Percentiles rank a stretch among this genome's conserved stretches.
phyloP scores from a whole-genome alignment of 2,329 filamentous ascomycete genomes.

The Pezicula rhizophila region DNA sequence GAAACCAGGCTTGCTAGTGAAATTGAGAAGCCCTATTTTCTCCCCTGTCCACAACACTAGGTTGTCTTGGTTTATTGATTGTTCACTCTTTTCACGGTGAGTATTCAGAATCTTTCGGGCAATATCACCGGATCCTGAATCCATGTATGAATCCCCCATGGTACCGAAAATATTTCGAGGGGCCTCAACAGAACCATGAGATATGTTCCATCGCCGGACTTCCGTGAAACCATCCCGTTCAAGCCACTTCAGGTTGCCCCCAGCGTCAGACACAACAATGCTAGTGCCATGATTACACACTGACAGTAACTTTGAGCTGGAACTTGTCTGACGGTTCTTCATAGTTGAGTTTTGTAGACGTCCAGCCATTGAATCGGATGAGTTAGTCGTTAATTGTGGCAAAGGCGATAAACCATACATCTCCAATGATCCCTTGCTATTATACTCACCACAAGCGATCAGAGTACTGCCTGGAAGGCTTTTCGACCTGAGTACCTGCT shows the following conservation, averaged over 20 bases:
- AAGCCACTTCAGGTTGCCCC: conserved; percentile 83
- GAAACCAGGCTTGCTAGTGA: conserved; percentile 47
- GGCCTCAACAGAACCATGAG: conserved; percentile 43
- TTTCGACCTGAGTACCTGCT: conserved; percentile 49
- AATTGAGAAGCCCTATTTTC: conserved; percentile 66
- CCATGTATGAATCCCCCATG: conserved; percentile 30
- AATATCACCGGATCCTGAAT: conserved; percentile 58
- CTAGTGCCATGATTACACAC: conserved; percentile 76
- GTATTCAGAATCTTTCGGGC: conserved; percentile 67
- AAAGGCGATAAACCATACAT: conserved; percentile 61
- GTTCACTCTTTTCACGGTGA: conserved; percentile 30
- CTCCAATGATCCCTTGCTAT: conserved; percentile 83
- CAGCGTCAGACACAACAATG: conserved; percentile 77
- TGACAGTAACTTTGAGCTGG: conserved; percentile 73
- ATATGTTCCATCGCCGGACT: conserved; percentile 47
- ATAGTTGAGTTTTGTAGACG: conserved; percentile 44
- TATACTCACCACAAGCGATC: conserved; percentile 83
- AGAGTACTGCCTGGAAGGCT: conserved; percentile 55
- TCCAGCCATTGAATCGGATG: conserved; percentile 25
- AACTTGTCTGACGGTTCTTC: conserved; percentile 79
- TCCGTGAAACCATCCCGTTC: conserved; percentile 73
- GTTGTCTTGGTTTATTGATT: conserved; percentile 52
- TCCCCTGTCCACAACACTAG: conserved; percentile 86
- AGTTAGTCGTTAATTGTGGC: conserved; percentile 17
- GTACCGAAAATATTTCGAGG: conserved; percentile 45